Evolutionary conservation across 2,329 filamentous ascomycete species (phyloP), one percentile per base, ranked within the genome.

Genomic region (Cladosporium velox): DNA sequence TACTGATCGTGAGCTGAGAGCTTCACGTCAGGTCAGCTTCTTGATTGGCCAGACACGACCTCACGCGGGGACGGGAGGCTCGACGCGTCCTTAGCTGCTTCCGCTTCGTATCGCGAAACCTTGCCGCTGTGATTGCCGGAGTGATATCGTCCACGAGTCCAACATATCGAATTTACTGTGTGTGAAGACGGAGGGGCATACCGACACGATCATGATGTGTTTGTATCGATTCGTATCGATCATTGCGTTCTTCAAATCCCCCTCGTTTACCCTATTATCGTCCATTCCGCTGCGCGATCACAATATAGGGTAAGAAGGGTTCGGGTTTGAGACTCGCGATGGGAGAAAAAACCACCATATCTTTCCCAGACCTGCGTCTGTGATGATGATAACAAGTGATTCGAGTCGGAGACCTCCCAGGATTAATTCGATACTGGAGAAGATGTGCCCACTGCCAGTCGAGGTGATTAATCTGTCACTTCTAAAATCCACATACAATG

Each of bases 1-100:
- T 32, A 41, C 38, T 60, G 58, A 41, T 34, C 38, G 58, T 60
- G 58, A 60, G 58, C 58, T 60, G 58, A 60, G 58, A 60, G 58
- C 58, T 60, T 26, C 41, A 7, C 10, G 15, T 35, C 34, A 35
- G 11, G 12, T 15, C 32, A 3, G 30, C 30, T n/a, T 38, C 7
- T 41, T 47, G 55, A 58, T 58, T 58, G 55, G 55, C 18, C 28
- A 12, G 15, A 34, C 28, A 55, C 52, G 52, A 55, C 30, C 30
- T 55, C 14, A 55, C 52, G 52, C 28, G 52, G 52, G 52, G 52
- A 32, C 52, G 52, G 52, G 32, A 55, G 52, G 52, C 52, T 10
- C 52, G 52, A 55, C 52, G 52, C 52, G 52, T 55, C 30, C 11
- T 55, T 55, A 34, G 52, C 52, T 55, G 52, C 32, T 34, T 34